phyloP scores from a whole-genome alignment of 2,329 filamentous ascomycete genomes.

The Verticillium albo-atrum region DNA sequence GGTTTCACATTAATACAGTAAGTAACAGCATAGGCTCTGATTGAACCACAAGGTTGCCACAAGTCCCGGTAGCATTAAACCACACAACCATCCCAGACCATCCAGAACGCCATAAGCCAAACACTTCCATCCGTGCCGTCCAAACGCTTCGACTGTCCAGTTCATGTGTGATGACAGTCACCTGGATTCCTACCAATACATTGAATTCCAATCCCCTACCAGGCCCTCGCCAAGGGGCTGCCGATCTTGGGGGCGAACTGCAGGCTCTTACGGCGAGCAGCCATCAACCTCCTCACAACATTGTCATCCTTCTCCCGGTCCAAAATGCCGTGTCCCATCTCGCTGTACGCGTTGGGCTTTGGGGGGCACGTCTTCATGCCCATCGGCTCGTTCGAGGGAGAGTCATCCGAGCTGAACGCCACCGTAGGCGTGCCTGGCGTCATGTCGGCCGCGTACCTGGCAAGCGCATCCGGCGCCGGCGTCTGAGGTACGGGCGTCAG shows the following conservation, averaged over 20 bases:
- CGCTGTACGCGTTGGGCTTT: conserved; percentile 33
- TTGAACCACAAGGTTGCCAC: background rate
- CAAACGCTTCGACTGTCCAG: background rate
- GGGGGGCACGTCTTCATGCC: conserved; percentile 52
- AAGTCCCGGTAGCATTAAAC: background rate
- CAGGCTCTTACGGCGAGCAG: conserved; percentile 70
- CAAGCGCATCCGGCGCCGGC: conserved; percentile 50
- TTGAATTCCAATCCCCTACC: conserved; percentile 26
- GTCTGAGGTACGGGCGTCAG: conserved; percentile 56
- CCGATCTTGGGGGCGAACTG: conserved; percentile 72
- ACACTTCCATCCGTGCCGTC: background rate
- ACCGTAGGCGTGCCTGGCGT: conserved; percentile 38
- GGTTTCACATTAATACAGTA: background rate
- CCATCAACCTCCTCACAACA: conserved; percentile 60
- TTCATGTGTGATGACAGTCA: background rate
- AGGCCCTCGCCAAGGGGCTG: conserved; percentile 63
- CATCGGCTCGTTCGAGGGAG: conserved; percentile 28
- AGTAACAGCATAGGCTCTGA: background rate
- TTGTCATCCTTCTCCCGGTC: conserved; percentile 48
- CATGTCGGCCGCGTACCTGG: conserved; percentile 46
- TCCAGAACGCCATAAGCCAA: background rate
- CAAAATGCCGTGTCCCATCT: conserved; percentile 41
- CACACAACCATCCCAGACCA: background rate
- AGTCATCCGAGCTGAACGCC: conserved; percentile 26
- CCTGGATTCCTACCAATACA: background rate